Percentiles rank a stretch among this genome's conserved stretches.
phyloP scores from a whole-genome alignment of 139 green algal genomes.

The Bryopsis sp. region DNA sequence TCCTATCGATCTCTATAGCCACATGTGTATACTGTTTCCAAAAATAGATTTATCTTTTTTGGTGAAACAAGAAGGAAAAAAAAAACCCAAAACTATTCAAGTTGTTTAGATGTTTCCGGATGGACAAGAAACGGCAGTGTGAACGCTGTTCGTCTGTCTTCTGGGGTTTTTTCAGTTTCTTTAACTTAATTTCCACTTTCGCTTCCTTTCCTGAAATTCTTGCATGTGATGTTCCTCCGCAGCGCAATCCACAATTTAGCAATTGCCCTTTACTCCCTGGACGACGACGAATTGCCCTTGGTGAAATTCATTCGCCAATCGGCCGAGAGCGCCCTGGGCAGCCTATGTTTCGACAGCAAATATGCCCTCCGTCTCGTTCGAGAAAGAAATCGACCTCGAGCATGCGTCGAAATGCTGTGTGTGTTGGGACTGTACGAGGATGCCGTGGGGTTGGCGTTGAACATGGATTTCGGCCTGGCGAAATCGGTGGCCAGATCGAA shows the following conservation, averaged over 20 bases:
- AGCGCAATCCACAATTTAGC: slow-evolving; percentile 54
- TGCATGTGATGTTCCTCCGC: slow-evolving; percentile 9
- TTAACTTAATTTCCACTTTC: too few species aligned
- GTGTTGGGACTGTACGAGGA: slow-evolving; percentile 69
- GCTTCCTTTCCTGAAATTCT: background rate
- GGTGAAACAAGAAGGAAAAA: too few species aligned
- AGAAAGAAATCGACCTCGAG: slow-evolving; percentile 38
- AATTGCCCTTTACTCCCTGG: slow-evolving; percentile 59
- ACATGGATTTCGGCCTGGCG: slow-evolving; percentile 61
- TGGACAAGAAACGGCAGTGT: too few species aligned
- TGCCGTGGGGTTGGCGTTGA: slow-evolving; percentile 68
- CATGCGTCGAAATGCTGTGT: slow-evolving; percentile 71
- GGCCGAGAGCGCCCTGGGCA: slow-evolving; percentile 28
- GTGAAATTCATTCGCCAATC: slow-evolving; percentile 50
- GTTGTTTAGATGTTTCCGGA: too few species aligned
- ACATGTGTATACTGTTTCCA: too few species aligned
- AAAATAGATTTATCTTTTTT: too few species aligned
- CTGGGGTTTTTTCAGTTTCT: too few species aligned
- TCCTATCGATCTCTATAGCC: too few species aligned
- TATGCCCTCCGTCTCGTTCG: slow-evolving; percentile 69
- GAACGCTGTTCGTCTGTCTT: too few species aligned
- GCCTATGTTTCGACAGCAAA: slow-evolving; percentile 72
- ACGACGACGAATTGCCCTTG: slow-evolving; percentile 43
- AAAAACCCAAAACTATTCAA: too few species aligned
- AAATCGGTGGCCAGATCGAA: slow-evolving; percentile 56